Conservation (phyloP, 176 grass and related monocot genomes). For the Pontederia paniculata region DNA sequence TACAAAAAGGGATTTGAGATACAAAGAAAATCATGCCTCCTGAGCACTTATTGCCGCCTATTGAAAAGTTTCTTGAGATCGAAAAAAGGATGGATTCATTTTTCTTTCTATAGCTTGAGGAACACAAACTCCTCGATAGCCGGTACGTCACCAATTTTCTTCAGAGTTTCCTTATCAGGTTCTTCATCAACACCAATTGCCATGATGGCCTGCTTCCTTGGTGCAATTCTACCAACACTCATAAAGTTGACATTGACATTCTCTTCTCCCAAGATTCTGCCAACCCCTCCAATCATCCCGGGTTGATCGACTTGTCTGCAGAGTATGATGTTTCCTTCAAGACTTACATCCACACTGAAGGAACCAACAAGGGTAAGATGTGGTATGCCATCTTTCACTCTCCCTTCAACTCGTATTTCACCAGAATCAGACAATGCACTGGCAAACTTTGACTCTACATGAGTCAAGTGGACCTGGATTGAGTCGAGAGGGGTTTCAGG, state of each 20-base stretch:
- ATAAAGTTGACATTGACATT: slow-evolving; percentile 8
- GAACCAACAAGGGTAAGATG: slow-evolving; percentile 1
- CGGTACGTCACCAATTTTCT: slow-evolving; percentile 1
- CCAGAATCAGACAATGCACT: slow-evolving; percentile 3
- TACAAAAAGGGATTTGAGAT: too few relatives aligned
- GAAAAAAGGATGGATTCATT: too few relatives aligned
- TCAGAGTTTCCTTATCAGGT: not conserved
- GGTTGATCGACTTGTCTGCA: slow-evolving; percentile 12
- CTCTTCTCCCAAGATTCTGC: not conserved
- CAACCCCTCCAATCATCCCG: slow-evolving; percentile 1
- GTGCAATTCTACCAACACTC: slow-evolving; percentile 8
- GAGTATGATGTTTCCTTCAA: slow-evolving; percentile 8
- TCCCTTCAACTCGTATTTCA: slow-evolving; percentile 3
- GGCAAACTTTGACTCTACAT: slow-evolving; percentile 12
- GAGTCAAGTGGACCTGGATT: slow-evolving; percentile 3
- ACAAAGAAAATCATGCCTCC: too few relatives aligned
- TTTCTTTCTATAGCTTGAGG: too few relatives aligned
- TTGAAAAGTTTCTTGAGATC: too few relatives aligned
- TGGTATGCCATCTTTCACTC: slow-evolving; percentile 9
- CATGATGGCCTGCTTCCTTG: slow-evolving; percentile 7
- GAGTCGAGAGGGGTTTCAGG: not conserved
- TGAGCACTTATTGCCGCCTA: too few relatives aligned
- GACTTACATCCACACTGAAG: slow-evolving; percentile 6
- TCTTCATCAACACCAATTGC: slow-evolving; percentile 8
- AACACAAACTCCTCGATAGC: slow-evolving; percentile 5